Percentiles rank a stretch among this genome's conserved stretches.
Evolutionary conservation across 2,329 filamentous ascomycete genomes (phyloP).

Genomic region (Cladosporium colombiae): DNA sequence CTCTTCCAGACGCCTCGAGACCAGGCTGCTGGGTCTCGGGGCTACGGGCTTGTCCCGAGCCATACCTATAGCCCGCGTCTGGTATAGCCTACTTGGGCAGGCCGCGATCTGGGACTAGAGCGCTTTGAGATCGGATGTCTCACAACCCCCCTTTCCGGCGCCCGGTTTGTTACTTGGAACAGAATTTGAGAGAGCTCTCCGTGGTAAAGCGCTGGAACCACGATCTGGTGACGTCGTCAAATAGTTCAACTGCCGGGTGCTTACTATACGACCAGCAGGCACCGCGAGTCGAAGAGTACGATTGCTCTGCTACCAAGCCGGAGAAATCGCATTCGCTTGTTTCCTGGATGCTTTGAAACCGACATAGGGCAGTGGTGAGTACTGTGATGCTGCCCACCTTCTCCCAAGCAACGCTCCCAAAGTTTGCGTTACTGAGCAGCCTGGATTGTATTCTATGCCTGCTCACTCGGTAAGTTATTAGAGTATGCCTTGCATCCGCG

Average conservation of each 20-base stretch:
- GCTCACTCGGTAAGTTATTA: background rate
- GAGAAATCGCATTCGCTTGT: background rate
- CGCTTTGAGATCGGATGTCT: background rate
- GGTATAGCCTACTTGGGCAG: background rate
- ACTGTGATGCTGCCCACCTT: background rate
- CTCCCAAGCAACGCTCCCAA: background rate
- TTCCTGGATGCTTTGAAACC: background rate
- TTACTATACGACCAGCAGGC: background rate
- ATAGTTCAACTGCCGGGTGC: background rate
- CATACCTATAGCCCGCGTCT: background rate
- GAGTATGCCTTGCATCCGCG: background rate
- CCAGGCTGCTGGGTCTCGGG: background rate
- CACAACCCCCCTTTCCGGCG: background rate
- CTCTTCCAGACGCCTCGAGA: background rate
- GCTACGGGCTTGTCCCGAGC: background rate
- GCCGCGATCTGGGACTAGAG: background rate
- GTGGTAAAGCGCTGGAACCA: background rate
- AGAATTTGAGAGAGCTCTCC: background rate
- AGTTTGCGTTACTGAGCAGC: background rate
- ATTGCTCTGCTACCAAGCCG: background rate
- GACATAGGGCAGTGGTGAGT: background rate
- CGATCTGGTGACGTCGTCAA: background rate
- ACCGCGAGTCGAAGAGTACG: background rate
- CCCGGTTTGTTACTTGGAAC: background rate
- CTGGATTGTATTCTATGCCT: background rate